A percentile compares a stretch with the other conserved stretches of the same genome.
Evolutionary conservation across 2,329 filamentous ascomycete genomes (phyloP).

Genomic region (Ilyonectria mors-panacis): DNA sequence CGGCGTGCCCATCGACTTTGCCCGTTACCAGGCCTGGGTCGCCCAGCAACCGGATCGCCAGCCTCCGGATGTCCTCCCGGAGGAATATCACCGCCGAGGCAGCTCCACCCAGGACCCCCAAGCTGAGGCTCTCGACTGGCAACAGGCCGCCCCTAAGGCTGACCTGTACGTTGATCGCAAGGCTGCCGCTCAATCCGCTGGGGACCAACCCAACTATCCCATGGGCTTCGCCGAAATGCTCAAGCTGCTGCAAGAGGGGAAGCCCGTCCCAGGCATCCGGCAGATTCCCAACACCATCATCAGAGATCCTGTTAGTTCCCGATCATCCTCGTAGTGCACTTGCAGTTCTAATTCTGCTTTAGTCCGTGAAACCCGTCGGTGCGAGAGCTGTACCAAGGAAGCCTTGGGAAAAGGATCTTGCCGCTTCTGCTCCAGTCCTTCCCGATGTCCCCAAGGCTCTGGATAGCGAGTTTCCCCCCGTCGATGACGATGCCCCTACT

Average conservation of each 20-base stretch:
- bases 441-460: constrained; percentile 46
- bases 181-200: constrained; percentile 35
- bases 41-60: constrained; percentile 52
- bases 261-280: constrained; percentile 88
- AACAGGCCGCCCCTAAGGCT: constrained; percentile 64
- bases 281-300: constrained; percentile 88
- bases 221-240: constrained; percentile 89
- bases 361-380: constrained; percentile 66
- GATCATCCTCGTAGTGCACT: not conserved
- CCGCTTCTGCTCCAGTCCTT: constrained; percentile 32
- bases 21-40: constrained; percentile 77
- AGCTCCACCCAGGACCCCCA: constrained; percentile 20
- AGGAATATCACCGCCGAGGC: constrained; percentile 47
- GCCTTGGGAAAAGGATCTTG: constrained; percentile 82
- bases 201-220: constrained; percentile 79
- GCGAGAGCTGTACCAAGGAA: constrained; percentile 65
- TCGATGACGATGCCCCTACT: constrained; percentile 34
- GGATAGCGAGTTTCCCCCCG: constrained; percentile 55
- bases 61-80: constrained; percentile 55
- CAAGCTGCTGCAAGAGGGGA: constrained; percentile 84
- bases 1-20: constrained; percentile 73
- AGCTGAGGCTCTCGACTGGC: constrained; percentile 59
- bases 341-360: constrained; percentile 22
- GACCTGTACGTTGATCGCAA: constrained; percentile 63
- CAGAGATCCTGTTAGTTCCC: constrained; percentile 73